Base-by-base conservation (phyloP, 2,329 filamentous ascomycete genomes). In the Penicillium psychrosexuale region DNA sequence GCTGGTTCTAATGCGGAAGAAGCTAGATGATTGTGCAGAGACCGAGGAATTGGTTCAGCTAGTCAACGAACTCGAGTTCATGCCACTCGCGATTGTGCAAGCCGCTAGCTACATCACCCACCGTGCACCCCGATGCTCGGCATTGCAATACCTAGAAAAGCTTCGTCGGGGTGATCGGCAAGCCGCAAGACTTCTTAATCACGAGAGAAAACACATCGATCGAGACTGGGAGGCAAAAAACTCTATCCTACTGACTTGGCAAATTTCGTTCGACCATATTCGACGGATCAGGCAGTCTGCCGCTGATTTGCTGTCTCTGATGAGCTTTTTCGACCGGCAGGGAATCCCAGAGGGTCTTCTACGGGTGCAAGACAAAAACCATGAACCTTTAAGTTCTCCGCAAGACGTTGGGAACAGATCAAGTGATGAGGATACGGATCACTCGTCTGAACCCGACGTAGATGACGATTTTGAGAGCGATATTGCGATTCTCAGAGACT, bases 151-250 rank as follows among this genome's bases (percentile, higher is more conserved):
- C 15, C n/a, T 58, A 12, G 45, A 66, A 3, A 53, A 72, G 2
- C 73, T 78, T 53, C 60, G 59, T 7, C 56, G 69, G 42, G 72
- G 65, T 56, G 67, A 74, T 11, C 38, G 54, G 36, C 65, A 67
- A 31, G 61, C 61, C 51, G 43, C 17, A 9, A 51, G 30, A n/a
- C 65, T 74, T 11, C 53, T 75, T 0, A 51, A 67, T n/a, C 13
- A 65, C 30, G 68, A 75, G 13, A 51, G 9, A 27, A 62, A 63
- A 6, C 44, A 53, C 8, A 8, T 66, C 8, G 51, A 58, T 31
- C 54, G 64, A 52, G 63, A 69, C 40, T 40, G 48, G 36, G 55
- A 60, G 24, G 62, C 61, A 8, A 60, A 61, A 12, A 68, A 70
- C 39, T 65, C 62, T 2, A 61, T 70, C 36, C 8, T 68, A 5